Percentiles rank a stretch among this genome's conserved stretches.
Conservation (phyloP, 768 basidiomycete genomes). For the Phlebiopsis flavidoalba region DNA sequence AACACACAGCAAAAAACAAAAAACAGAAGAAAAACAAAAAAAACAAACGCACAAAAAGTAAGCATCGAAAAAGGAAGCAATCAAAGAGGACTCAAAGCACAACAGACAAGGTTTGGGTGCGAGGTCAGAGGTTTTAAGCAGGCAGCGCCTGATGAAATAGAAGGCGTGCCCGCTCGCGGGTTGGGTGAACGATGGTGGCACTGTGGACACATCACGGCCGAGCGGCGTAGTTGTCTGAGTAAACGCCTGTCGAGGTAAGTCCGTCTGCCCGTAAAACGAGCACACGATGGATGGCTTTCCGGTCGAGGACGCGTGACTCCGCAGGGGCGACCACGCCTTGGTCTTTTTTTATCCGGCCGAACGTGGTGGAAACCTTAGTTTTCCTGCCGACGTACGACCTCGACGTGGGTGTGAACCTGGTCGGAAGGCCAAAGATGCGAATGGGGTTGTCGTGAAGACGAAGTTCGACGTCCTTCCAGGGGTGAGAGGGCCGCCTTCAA, state of each 20-base stretch:
- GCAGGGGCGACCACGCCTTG: slow-evolving; percentile 83
- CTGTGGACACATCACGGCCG: slow-evolving; percentile 74
- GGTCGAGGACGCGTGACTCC: slow-evolving; percentile 53
- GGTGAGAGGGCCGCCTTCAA: slow-evolving; percentile 64
- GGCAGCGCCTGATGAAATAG: slow-evolving; percentile 14
- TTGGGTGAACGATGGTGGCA: slow-evolving; percentile 42
- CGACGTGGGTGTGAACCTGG: slow-evolving; percentile 81
- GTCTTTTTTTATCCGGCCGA: slow-evolving; percentile 42
- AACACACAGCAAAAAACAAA: too few species aligned
- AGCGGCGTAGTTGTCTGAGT: slow-evolving; percentile 49
- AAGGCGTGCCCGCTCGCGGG: slow-evolving; percentile 26
- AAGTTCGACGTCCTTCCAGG: slow-evolving; percentile 73
- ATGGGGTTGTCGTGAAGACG: slow-evolving; percentile 91
- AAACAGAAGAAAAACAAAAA: too few species aligned
- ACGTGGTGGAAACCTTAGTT: slow-evolving; percentile 37
- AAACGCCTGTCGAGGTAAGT: slow-evolving; percentile 86
- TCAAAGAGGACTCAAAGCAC: too few species aligned
- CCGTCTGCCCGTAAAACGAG: slow-evolving; percentile 85
- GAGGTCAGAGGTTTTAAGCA: slow-evolving; percentile 15
- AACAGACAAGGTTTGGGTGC: too few species aligned
- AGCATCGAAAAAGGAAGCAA: too few species aligned
- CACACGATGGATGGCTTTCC: slow-evolving; percentile 86
- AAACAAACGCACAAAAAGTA: too few species aligned
- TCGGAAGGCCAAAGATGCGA: slow-evolving; percentile 90
- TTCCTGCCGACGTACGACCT: slow-evolving; percentile 83